Evolutionary conservation across 768 basidiomycete genomes (phyloP), one percentile per base, ranked within the genome.

Genomic region (Lyophyllum decastes): DNA sequence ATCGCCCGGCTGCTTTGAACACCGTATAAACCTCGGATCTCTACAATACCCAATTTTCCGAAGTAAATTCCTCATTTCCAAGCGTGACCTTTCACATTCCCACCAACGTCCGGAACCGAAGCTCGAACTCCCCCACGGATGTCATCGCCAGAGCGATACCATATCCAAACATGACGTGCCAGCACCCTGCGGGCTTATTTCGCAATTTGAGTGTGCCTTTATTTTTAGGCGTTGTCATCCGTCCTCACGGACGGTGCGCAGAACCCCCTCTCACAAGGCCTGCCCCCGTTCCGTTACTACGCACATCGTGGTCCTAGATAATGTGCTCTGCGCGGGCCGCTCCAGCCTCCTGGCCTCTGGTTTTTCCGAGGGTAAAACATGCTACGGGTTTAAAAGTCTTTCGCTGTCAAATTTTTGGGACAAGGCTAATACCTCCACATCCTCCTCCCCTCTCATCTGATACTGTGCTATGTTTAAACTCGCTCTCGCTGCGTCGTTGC

Each of bases 401-500:
- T 38, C 7, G 35, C 14, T 16, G 7, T 14, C 35, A 16, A 8
- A 38, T 38, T 38, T 41, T 41, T 41, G 4, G 16, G 16, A 19
- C 40, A 10, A 41, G 4, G n/a, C n/a, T 41, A 4, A 41, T 30
- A 30, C 30, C n/a, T n/a, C n/a, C 30, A 30, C 30, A 30, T 30
- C 30, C 30, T 10, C 30, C n/a, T n/a, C 10, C 30, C 17, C n/a
- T 19, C 40, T 41, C 40, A 19, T n/a, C 10, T 41, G 35, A 38
- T 38, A 38, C 14, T 10, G 17, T 22, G 24, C 27, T 40, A 60
- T 60, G 59, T 48, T 60, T 11, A 60, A 52, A 19, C 44, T 60
- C 30, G 50, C 59, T 26, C n/a, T 55, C 2, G 51, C 46, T 38
- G 34, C 62, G 47, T 49, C 54, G 22, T 33, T 57, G 22, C 53